Conservation (phyloP, 129 eudicot genomes). For the Flaveria sonorensis region DNA sequence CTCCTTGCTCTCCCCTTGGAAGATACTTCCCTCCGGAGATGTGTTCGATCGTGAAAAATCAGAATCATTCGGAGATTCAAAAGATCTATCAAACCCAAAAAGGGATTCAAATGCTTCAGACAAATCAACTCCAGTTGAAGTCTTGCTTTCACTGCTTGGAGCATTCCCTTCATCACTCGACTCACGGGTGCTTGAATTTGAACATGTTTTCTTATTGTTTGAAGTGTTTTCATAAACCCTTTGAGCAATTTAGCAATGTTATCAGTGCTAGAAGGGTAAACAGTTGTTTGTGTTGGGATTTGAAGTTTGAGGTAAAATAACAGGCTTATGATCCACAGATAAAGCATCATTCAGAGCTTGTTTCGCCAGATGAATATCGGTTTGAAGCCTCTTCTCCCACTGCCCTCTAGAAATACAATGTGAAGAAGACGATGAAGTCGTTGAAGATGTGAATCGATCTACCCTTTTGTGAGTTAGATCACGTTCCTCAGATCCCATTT, state of each 20-base stretch:
- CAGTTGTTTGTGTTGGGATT: constrained; percentile 26
- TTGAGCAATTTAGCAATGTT: constrained; percentile 75
- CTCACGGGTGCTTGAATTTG: constrained; percentile 46
- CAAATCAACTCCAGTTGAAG: constrained; percentile 42
- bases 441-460: constrained; percentile 39
- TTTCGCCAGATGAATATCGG: constrained; percentile 58
- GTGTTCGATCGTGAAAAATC: constrained; percentile 64
- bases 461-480: constrained; percentile 21
- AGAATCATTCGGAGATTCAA: constrained; percentile 53
- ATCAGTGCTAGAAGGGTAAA: constrained; percentile 67
- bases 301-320: background rate
- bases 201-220: constrained; percentile 28
- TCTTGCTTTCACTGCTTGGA: constrained; percentile 46
- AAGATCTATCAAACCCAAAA: constrained; percentile 55
- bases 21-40: constrained; percentile 48
- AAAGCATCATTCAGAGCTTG: constrained; percentile 68
- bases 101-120: constrained; percentile 55
- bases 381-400: constrained; percentile 69
- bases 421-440: constrained; percentile 44
- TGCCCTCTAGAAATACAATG: constrained; percentile 57
- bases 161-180: constrained; percentile 34
- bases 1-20: constrained; percentile 53
- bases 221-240: constrained; percentile 58
- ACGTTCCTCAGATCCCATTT: constrained; percentile 31
- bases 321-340: constrained; percentile 42